Conservation (phyloP, 2,329 filamentous ascomycete species). For the Scorias spongiosa region DNA sequence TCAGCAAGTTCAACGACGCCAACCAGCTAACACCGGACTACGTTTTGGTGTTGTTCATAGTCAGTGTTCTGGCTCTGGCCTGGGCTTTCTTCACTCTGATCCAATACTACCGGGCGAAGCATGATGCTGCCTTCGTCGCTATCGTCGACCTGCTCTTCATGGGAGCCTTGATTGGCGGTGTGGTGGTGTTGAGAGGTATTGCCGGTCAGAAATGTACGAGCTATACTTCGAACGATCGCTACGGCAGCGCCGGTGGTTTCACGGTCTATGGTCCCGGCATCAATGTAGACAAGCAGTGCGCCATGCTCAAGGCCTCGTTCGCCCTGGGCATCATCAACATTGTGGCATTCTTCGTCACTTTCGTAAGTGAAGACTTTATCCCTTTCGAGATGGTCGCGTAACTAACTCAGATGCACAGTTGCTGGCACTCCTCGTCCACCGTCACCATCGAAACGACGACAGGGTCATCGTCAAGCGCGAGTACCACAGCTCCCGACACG, state of each 20-base stretch:
- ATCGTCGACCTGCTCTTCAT: conserved; percentile 48
- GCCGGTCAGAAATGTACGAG: conserved; percentile 50
- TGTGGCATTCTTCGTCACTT: conserved; percentile 66
- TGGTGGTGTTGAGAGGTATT: conserved; percentile 43
- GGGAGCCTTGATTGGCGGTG: conserved; percentile 46
- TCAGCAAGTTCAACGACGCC: conserved; percentile 40
- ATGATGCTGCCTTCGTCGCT: conserved; percentile 44
- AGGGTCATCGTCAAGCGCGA: conserved; percentile 39
- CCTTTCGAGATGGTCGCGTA: background rate
- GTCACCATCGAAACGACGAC: conserved; percentile 30
- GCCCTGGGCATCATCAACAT: conserved; percentile 81
- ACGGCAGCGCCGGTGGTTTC: conserved; percentile 32
- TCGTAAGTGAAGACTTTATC: conserved; percentile 30
- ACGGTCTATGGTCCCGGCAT: conserved; percentile 40
- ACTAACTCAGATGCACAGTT: conserved; percentile 15
- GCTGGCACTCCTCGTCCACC: conserved; percentile 47
- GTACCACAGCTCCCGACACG: conserved; percentile 29
- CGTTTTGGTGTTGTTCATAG: conserved; percentile 50
- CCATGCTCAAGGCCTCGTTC: conserved; percentile 83
- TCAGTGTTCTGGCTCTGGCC: conserved; percentile 43
- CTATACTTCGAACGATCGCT: conserved; percentile 36
- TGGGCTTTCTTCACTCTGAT: conserved; percentile 48
- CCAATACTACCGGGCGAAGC: conserved; percentile 42
- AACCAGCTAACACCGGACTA: conserved; percentile 44
- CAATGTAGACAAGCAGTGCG: conserved; percentile 58